Conservation (phyloP, 225 moss, liverwort and hornwort species). For the Antitrichia curtipendula region DNA sequence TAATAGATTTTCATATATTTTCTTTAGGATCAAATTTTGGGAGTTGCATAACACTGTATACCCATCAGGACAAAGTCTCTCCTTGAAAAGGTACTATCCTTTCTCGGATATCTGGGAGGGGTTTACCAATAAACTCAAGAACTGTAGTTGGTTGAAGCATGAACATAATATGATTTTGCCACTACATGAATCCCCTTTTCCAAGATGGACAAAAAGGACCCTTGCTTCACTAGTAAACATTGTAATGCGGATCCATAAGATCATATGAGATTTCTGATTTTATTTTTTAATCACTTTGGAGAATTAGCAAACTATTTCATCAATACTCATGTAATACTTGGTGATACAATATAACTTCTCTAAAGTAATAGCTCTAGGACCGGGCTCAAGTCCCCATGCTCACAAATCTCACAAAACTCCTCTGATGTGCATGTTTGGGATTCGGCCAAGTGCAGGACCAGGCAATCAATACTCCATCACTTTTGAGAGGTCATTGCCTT, state of each 20-base stretch:
- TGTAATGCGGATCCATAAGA: background rate
- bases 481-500: too few relatives aligned
- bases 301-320: too few relatives aligned
- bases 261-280: background rate
- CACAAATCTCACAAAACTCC: too few relatives aligned
- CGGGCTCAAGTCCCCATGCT: too few relatives aligned
- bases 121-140: background rate
- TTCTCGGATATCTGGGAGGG: fast-evolving
- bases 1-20: background rate
- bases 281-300: too few relatives aligned
- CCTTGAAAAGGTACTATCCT: too few relatives aligned
- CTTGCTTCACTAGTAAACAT: background rate
- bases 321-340: background rate
- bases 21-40: fast-evolving
- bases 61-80: background rate
- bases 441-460: too few relatives aligned
- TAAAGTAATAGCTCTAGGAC: too few relatives aligned
- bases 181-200: fast-evolving
- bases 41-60: background rate
- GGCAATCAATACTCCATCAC: too few relatives aligned
- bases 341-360: background rate
- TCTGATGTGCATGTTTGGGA: too few relatives aligned
- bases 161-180: background rate
- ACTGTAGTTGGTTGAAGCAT: fast-evolving
- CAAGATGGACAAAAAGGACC: background rate